Evolutionary conservation across 768 basidiomycete genomes (phyloP).

Genomic region (Kwoniella mangroviensis): DNA sequence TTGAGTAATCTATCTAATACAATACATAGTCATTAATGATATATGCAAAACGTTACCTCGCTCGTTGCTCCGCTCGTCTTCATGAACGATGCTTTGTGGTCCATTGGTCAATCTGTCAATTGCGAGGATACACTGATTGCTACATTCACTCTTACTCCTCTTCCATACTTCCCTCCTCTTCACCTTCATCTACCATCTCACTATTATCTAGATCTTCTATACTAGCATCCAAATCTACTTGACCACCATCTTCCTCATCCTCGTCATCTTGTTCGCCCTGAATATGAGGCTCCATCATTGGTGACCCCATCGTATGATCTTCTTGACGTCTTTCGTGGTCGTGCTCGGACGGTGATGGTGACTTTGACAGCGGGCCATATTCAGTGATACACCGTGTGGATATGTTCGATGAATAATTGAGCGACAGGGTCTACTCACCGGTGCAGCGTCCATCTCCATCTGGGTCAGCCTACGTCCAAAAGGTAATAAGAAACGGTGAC

Average conservation of each 20-base stretch:
- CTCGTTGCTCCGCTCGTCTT: too few species aligned
- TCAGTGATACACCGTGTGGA: background rate
- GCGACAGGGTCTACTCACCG: conserved; percentile 27
- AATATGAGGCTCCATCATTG: conserved; percentile 11
- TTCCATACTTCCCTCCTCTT: conserved; percentile 32
- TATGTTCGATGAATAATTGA: background rate
- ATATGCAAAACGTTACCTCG: too few species aligned
- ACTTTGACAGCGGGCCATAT: conserved; percentile 8
- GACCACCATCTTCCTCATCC: conserved; percentile 27
- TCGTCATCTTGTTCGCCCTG: conserved; percentile 15
- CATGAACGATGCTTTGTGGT: too few species aligned
- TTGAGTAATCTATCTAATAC: background rate
- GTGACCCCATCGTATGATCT: conserved; percentile 34
- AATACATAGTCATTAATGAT: background rate
- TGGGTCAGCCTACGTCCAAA: conserved; percentile 45
- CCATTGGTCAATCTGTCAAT: too few species aligned
- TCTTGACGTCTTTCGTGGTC: conserved; percentile 49
- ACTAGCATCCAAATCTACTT: conserved; percentile 50
- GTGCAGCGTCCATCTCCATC: conserved; percentile 49
- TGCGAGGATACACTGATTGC: background rate
- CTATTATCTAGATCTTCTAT: conserved; percentile 41
- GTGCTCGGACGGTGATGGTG: conserved; percentile 45
- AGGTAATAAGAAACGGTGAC: conserved; percentile 49
- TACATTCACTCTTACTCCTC: conserved; percentile 21
- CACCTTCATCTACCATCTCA: conserved; percentile 21